Evolutionary conservation across 495 filamentous ascomycete species (phyloP), one percentile per base, ranked within the genome.

Genomic region (Trypethelium eluteriae): DNA sequence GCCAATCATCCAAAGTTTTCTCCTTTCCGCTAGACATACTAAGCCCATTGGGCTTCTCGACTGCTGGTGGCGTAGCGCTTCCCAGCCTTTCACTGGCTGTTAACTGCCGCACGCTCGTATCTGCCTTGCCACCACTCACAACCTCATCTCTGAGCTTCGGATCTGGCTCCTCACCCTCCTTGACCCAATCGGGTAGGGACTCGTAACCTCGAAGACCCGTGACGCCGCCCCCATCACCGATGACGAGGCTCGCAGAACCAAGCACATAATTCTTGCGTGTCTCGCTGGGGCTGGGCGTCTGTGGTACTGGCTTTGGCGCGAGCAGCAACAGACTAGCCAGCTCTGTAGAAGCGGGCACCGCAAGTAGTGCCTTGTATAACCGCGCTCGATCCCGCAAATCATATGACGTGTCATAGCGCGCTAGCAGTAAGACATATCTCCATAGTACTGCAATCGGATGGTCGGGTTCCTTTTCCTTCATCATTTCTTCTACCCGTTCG

Each of bases 321-420:
- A 97, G 83, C 0, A 98, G 86, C 69, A 97, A 86, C 3, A 98
- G 81, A 7, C 87, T 92, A 16, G 94, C 94, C 16, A 98, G 84
- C 73, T 96, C 91, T 0, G 89, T 91, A 7, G 83, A 85, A 4
- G 82, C 81, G 0, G 93, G 90, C 11, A 84, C 84, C 32, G 84
- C 82, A 1, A 98, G 84, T 3, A 98, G 83, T 2, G 89, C 85
- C 69, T 90, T 92, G 78, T 96, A 97, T 38, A 96, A 79, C 7
- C 94, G 84, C 2, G 92, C 85, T 32, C 94, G 89, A 71, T 97
- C 94, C 47, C 94, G 91, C 3, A 98, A 85, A 72, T 96, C 92
- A 74, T 97, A 98, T 3, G 93, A 96, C 0, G 87, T 89, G 70
- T 96, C 93, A 73, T 98, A 98, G 67, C 94, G 86, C 12, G 87